Conservation (phyloP, 2,329 filamentous ascomycete species). For the Hymenoscyphus salicellus region DNA sequence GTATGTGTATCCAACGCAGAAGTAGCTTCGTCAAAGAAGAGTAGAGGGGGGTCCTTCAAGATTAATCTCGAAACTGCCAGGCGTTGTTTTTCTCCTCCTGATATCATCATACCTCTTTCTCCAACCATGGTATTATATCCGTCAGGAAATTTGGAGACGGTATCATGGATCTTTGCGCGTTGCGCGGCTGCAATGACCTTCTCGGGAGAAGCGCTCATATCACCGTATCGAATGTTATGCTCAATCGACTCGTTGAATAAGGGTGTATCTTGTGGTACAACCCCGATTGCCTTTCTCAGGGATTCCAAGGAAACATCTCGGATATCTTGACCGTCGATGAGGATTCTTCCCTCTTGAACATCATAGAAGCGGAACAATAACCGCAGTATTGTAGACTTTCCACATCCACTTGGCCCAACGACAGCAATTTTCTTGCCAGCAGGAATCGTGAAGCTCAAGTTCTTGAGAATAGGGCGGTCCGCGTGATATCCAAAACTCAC, state of each 20-base stretch:
- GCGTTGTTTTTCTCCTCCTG: conserved; percentile 89
- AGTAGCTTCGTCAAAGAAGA: conserved; percentile 96
- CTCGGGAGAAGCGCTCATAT: conserved; percentile 70
- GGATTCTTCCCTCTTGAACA: conserved; percentile 75
- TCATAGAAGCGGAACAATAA: conserved; percentile 95
- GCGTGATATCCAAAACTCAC: conserved; percentile 90
- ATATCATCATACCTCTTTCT: conserved; percentile 95
- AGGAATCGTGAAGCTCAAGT: conserved; percentile 83
- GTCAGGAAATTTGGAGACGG: conserved; percentile 75
- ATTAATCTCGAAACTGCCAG: conserved; percentile 79
- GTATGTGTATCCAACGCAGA: conserved; percentile 91
- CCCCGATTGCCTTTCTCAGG: conserved; percentile 80
- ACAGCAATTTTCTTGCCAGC: conserved; percentile 95
- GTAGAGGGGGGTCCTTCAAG: conserved; percentile 81
- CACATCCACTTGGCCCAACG: conserved; percentile 91
- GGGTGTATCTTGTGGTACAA: conserved; percentile 95
- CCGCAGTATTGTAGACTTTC: conserved; percentile 89
- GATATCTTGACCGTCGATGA: conserved; percentile 92
- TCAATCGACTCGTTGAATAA: conserved; percentile 96
- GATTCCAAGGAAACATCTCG: conserved; percentile 79
- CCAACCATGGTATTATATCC: conserved; percentile 89
- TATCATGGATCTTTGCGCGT: conserved; percentile 81
- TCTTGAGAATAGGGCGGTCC: conserved; percentile 80
- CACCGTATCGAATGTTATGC: conserved; percentile 93
- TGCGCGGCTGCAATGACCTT: conserved; percentile 74